These are phyloP conservation scores for Diaporthe citrichinensis DNA, from an alignment of 2,329 filamentous ascomycete genomes.

Conservation along the genomic window DNA sequence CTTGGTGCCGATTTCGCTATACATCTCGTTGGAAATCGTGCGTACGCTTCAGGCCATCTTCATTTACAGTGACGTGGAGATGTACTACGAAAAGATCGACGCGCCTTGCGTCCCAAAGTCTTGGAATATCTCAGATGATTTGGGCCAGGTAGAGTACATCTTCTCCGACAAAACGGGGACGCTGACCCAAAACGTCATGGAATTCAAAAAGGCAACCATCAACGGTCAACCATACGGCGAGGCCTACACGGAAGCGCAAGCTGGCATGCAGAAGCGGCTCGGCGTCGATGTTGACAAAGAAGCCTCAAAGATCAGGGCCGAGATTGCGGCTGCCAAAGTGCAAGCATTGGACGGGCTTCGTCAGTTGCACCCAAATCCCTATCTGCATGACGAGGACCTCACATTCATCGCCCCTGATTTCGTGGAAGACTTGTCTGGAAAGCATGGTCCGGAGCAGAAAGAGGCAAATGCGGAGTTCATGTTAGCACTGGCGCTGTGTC, in stretches of 20 bases:
- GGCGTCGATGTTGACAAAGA: slow-evolving; percentile 91
- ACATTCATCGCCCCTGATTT: slow-evolving; percentile 95
- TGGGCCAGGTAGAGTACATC: slow-evolving; percentile 99
- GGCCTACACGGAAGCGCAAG: slow-evolving; percentile 96
- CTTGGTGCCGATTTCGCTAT: slow-evolving; percentile 97
- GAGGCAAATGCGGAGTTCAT: slow-evolving; percentile 90
- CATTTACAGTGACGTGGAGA: slow-evolving; percentile 94
- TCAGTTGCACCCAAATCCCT: slow-evolving; percentile 88
- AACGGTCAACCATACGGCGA: slow-evolving; percentile 98
- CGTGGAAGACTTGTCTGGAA: slow-evolving; percentile 84
- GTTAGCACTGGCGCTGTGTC: slow-evolving; percentile 94
- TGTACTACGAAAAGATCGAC: slow-evolving; percentile 97
- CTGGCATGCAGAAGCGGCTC: slow-evolving; percentile 93
- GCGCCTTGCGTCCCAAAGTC: slow-evolving; percentile 97
- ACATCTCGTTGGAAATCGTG: slow-evolving; percentile 97
- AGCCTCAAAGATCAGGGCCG: slow-evolving; percentile 76
- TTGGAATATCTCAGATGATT: slow-evolving; percentile 98
- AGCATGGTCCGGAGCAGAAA: slow-evolving; percentile 82
- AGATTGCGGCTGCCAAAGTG: slow-evolving; percentile 84
- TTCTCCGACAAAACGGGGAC: slow-evolving; percentile 97
- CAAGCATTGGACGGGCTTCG: slow-evolving; percentile 81
- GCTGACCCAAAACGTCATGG: slow-evolving; percentile 94
- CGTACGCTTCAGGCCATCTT: slow-evolving; percentile 94
- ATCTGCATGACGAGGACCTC: slow-evolving; percentile 88
- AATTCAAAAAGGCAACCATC: slow-evolving; percentile 98